Percentiles rank a stretch among this genome's conserved stretches.
These are phyloP conservation scores for Houttuynia cordata DNA, from an alignment of 164 flowering plant genomes.

Conservation along the genomic window DNA sequence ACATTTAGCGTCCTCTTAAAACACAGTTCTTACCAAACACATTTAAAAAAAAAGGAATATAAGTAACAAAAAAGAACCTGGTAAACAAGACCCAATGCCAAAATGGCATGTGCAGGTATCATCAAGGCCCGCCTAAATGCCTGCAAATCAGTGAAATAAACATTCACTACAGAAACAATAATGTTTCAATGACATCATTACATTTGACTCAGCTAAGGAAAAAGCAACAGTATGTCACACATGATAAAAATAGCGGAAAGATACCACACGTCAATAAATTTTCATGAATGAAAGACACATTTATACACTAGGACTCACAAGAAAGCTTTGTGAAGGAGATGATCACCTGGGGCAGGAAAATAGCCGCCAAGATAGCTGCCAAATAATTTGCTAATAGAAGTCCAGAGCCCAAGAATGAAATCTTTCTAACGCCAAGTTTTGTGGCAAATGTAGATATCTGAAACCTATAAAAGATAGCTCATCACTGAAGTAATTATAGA, in stretches of 20 bases:
- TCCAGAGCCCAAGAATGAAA: conserved; percentile 83
- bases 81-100: conserved; percentile 59
- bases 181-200: background rate
- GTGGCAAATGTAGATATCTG: conserved; percentile 96
- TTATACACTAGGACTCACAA: background rate
- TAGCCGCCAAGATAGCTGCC: conserved; percentile 60
- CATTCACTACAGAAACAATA: background rate
- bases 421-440: conserved; percentile 90
- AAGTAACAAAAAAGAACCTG: conserved; percentile 41
- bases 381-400: conserved; percentile 71
- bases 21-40: background rate
- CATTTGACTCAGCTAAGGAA: background rate
- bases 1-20: background rate
- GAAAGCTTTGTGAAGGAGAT: background rate
- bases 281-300: too few species aligned
- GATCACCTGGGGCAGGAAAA: conserved; percentile 85
- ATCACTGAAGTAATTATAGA: too few species aligned
- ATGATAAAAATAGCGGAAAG: too few species aligned
- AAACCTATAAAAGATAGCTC: conserved; percentile 36
- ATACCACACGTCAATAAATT: too few species aligned
- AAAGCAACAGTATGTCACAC: background rate
- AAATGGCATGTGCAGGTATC: conserved; percentile 63
- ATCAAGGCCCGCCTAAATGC: conserved; percentile 69
- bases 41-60: background rate
- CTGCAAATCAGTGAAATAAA: conserved; percentile 30